Evolutionary conservation across 2,329 filamentous ascomycete genomes (phyloP), one percentile per base, ranked within the genome.

Genomic region (Coleophoma cylindrospora): DNA sequence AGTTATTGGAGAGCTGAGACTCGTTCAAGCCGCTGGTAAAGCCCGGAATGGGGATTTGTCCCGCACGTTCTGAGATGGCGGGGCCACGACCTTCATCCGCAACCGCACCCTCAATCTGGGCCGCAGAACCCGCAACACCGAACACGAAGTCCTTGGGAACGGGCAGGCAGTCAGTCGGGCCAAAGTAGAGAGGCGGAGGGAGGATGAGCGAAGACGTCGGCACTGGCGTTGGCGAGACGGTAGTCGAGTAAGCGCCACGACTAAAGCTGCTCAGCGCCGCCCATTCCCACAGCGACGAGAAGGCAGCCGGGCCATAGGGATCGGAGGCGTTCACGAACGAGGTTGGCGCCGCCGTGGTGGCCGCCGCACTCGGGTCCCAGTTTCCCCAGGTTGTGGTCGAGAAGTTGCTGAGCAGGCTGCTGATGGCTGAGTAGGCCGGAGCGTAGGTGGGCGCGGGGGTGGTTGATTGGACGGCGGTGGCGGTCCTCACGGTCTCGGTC

Each of bases 191-290:
- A 8, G 47, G 14, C 10, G 80, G 79, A 0, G 80, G 80, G 0
- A 80, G 68, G 6, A 82, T 66, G 1, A 84, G 68, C 50, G 83
- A 77, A 48, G 66, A 74, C 1, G 69, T 77, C 0, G 79, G 74
- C 1, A 84, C 64, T 0, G 79, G 70, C 0, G 78, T 83, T 0
- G 80, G 76, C 4, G 66, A 69, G 2, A 79, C 77, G 0, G 79
- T 83, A 0, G 78, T 78, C 2, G 69, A 69, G 53, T 72, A 71
- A 8, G 50, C 37, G 15, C 43, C 19, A 17, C 34, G 48, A 1
- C 67, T 69, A 43, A 70, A 69, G 37, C 68, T 69, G 11, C 61
- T 55, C 43, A 66, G 60, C 5, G 63, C 61, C 6, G 67, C 64
- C 1, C 57, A 51, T 5, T 57, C 61, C 70, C 70, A 72, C 3